Evolutionary conservation across 495 filamentous ascomycete species (phyloP), one percentile per base, ranked within the genome.

Genomic region (Xylaria intraflava): DNA sequence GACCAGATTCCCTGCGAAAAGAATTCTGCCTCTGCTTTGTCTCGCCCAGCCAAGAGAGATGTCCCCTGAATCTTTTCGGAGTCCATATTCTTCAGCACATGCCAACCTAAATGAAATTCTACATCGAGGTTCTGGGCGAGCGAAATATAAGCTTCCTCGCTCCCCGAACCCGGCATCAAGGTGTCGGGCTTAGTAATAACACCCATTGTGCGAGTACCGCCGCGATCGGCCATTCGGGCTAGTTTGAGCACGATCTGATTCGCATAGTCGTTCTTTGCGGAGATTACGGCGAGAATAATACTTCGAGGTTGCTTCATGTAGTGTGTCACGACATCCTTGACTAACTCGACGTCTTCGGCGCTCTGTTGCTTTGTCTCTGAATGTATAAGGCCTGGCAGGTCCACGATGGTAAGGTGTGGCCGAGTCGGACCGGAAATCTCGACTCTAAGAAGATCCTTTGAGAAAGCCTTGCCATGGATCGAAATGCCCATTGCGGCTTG

Each of bases 171-270:
- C 0, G 55, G 26, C 17, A 62, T 54, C 12, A 78, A 55, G 1
- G 62, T 72, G 60, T 80, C 75, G 0, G 77, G 77, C 51, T 80
- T 78, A 6, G 77, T 75, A 50, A 80, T 77, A 16, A 80, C 62
- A 2, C 77, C 77, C 3, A 80, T 46, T 1, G 74, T 79, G 17
- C 76, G 64, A 26, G 39, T 55, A 3, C 77, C 75, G 0, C 49
- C 48, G n/a, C 40, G 62, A 58, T 79, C 73, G 20, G 64, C 61
- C 10, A 62, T 49, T 35, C 66, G 61, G 17, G 75, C 75, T 6
- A 72, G 55, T 33, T 65, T 68, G 6, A 78, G 55, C 12, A 79
- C 70, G 14, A 73, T 72, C 58, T 80, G 75, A 40, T 77, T 78
- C 2, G 72, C 69, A 60, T 68, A 65, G 27, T 80, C 77, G 51